Conservation (phyloP, 139 green algal species). For the Astrephomene gubernaculifera region DNA sequence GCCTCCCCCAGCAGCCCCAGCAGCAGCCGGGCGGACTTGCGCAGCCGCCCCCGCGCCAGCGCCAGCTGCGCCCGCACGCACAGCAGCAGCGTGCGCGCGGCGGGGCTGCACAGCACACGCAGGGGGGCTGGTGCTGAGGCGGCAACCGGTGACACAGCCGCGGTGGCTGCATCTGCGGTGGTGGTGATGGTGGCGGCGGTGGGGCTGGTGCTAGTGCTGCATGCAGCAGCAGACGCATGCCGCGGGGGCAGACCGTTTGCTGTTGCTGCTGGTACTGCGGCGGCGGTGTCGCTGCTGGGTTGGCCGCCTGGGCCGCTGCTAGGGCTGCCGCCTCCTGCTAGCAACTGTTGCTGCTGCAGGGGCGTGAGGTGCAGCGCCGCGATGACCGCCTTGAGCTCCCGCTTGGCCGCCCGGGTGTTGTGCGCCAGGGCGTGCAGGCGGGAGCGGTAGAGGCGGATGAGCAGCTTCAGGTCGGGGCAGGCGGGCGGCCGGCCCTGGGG, state of each 20-base stretch:
- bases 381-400: slow-evolving; percentile 42
- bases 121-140: no score
- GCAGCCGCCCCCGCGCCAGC: slow-evolving; percentile 11
- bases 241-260: no score
- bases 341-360: no score
- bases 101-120: not conserved
- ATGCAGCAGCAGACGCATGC: not conserved
- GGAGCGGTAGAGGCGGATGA: slow-evolving; percentile 42
- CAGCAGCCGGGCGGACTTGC: slow-evolving; percentile 35
- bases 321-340: no score
- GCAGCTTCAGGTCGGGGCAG: slow-evolving; percentile 40
- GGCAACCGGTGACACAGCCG: no score
- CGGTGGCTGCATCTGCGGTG: not conserved
- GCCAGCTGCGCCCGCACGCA: slow-evolving; percentile 30
- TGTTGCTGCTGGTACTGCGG: no score
- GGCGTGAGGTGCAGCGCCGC: not conserved
- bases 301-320: no score
- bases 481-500: not conserved
- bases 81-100: slow-evolving; percentile 1
- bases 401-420: slow-evolving; percentile 41
- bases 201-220: not conserved
- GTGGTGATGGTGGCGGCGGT: not conserved
- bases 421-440: slow-evolving; percentile 35
- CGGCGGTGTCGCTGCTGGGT: no score
- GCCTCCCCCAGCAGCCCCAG: slow-evolving; percentile 5